phyloP scores from a whole-genome alignment of 2,329 filamentous ascomycete species.

The Paecilomyces dactylethromorphus region DNA sequence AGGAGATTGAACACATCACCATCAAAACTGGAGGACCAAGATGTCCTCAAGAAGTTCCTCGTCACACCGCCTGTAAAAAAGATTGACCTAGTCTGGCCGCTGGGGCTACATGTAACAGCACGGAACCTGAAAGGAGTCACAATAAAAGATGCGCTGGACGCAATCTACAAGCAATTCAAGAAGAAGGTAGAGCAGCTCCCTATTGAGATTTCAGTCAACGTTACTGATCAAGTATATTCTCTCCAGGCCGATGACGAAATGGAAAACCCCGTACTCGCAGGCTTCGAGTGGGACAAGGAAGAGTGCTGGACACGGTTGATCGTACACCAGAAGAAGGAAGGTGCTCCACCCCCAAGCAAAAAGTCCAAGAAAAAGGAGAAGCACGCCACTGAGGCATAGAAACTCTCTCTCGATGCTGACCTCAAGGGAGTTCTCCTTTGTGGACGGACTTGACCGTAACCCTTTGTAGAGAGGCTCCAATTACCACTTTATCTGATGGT shows the following conservation, averaged over 20 bases:
- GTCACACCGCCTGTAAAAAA: conserved; percentile 81
- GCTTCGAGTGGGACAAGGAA: conserved; percentile 95
- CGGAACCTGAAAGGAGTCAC: conserved; percentile 92
- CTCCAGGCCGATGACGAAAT: conserved; percentile 85
- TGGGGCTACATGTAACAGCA: conserved; percentile 80
- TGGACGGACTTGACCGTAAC: neutral
- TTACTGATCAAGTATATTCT: neutral
- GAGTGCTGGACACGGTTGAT: conserved; percentile 83
- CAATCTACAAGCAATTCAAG: conserved; percentile 93
- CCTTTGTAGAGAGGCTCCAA: neutral
- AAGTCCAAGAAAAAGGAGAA: conserved; percentile 60
- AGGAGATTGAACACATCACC: conserved; percentile 95
- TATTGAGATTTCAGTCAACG: neutral
- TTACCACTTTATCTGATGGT: neutral
- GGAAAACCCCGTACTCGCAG: conserved; percentile 76
- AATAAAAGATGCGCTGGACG: conserved; percentile 93
- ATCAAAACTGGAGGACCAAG: conserved; percentile 69
- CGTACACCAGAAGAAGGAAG: conserved; percentile 75
- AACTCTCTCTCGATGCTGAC: neutral
- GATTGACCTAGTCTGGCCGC: conserved; percentile 86
- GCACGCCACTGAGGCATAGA: conserved; percentile 26
- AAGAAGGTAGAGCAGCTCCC: conserved; percentile 66
- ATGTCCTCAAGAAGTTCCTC: conserved; percentile 74
- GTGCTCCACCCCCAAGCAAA: conserved; percentile 46
- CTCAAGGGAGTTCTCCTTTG: neutral